Base-by-base conservation (phyloP, 768 basidiomycete genomes). In the Phanerochaete sordida region DNA sequence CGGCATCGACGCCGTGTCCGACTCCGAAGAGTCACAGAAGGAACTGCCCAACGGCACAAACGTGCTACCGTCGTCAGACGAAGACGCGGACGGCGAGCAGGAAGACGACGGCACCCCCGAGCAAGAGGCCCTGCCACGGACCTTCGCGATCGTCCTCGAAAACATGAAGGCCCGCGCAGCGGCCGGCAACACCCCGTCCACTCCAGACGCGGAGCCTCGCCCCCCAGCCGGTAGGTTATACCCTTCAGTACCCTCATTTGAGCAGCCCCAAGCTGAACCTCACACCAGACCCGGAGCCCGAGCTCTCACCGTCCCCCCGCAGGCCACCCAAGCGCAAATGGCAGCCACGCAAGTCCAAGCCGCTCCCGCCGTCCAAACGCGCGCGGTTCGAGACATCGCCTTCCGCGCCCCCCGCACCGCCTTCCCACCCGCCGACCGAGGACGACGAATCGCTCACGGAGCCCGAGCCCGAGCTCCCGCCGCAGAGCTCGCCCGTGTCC, bases 391-490 rank as follows among this genome's bases (percentile, higher is more conserved):
- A 35, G 21, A 16, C 46, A 15, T 52, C 47, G 54, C 27, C 27
- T 24, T 45, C 49, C 21, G 33, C 23, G 2, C 26, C 23, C 5
- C 24, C 39, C 6, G 23, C 23, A 3, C 6, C 33, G 16, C 54
- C 35, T 43, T 8, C 3, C 37, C 2, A 43, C 8, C 19, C 16
- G n/a, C 26, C n/a, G 16, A 15, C 57, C 12, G 45, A 37, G 23
- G 51, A 47, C 16, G 51, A 62, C 21, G 52, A 58, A 16, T 58
- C 57, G 37, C 56, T 53, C 23, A 26, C 24, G 16, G 53, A 59
- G 39, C 35, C 45, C 15, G 33, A 9, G 30, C 33, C 37, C 26
- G 9, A 6, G 26, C n/a, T 47, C 13, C 45, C 21, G 27, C 44
- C 55, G 1, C 26, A 9, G 35, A 54, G 52, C 16, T 24, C 5